Evolutionary conservation across 805 yeast genomes (phyloP), one percentile per base, ranked within the genome.

Genomic region (Hanseniaspora lindneri): DNA sequence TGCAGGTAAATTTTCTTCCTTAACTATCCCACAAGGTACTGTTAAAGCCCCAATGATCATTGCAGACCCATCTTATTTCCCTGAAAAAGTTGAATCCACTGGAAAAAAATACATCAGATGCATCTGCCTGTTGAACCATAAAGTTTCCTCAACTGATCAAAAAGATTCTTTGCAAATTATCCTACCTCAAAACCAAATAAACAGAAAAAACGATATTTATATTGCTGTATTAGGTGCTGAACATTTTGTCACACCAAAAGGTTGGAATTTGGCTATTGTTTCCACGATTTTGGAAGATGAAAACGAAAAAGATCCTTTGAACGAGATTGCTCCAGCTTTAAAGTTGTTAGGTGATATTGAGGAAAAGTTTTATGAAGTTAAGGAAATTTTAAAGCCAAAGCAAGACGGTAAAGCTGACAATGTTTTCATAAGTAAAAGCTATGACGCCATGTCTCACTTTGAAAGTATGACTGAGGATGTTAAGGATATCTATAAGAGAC

Each of bases 11-110:
- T 86, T 87, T 56, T 70, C 71, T 27, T 96, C 97, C 51, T 95
- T 92, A 41, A 78, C 79, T 57, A 83, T 96, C 44, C 92, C 88
- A 54, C 92, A 87, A 58, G 97, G 96, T 54, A 73, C 73, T 36
- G 96, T 95, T 14, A 81, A 77, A 58, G 95, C 98, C 0, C 95
- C 95, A 53, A 69, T 87, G 51, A 94, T 92, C 30, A 87, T 92
- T 67, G 95, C 95, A 23, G 98, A 92, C 65, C 98, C 98, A 51
- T 89, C 97, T 17, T 92, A 92, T 61, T 92, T 92, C 77, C 96
- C 96, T 74, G 62, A 61, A 13, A 56, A 64, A 44, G 65, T 70
- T 49, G 62, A 64, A 51, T 56, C 70, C 4, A 59, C 64, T 6
- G 66, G 64, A 17, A 66, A 61, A 50, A 55, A 59, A 52, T 60